A percentile compares a stretch with the other conserved stretches of the same genome.
phyloP scores from a whole-genome alignment of 1,284 basidiomycete genomes.

The Cryptococcus sp. region DNA sequence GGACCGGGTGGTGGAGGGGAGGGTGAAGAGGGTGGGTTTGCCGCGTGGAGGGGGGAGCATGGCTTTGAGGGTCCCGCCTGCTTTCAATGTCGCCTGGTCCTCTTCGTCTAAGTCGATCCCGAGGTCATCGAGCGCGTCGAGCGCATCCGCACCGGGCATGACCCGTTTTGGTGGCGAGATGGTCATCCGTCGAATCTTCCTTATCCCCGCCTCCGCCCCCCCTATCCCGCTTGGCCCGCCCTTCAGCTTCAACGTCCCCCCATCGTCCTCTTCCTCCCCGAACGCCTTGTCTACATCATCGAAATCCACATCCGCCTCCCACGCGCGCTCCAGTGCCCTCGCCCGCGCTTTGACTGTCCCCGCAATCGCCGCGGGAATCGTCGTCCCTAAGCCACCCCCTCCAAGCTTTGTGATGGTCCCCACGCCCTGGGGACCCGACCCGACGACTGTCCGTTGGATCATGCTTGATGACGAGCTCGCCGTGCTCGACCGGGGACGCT shows the following conservation, averaged over 20 bases:
- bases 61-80: slow-evolving; percentile 42
- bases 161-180: slow-evolving; percentile 18
- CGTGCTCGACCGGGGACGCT: slow-evolving; percentile 9
- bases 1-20: background rate
- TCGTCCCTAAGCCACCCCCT: slow-evolving; percentile 2
- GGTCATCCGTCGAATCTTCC: slow-evolving; percentile 5
- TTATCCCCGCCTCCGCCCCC: background rate
- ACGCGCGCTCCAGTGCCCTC: slow-evolving; percentile 15
- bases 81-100: slow-evolving; percentile 43
- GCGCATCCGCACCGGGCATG: slow-evolving; percentile 31
- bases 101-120: slow-evolving; percentile 41
- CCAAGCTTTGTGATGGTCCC: slow-evolving; percentile 41
- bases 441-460: slow-evolving; percentile 29
- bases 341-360: slow-evolving; percentile 26
- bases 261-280: background rate
- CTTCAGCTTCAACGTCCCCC: slow-evolving; percentile 2
- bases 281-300: slow-evolving; percentile 10
- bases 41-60: slow-evolving; percentile 36
- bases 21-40: slow-evolving; percentile 7
- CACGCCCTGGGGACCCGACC: slow-evolving; percentile 33
- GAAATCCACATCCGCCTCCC: slow-evolving; percentile 33
- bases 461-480: slow-evolving; percentile 12
- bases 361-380: slow-evolving; percentile 7
- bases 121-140: slow-evolving; percentile 29
- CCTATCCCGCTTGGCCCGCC: background rate